Base-by-base conservation (phyloP, 2,329 filamentous ascomycete species). In the Colletotrichum paranaense region DNA sequence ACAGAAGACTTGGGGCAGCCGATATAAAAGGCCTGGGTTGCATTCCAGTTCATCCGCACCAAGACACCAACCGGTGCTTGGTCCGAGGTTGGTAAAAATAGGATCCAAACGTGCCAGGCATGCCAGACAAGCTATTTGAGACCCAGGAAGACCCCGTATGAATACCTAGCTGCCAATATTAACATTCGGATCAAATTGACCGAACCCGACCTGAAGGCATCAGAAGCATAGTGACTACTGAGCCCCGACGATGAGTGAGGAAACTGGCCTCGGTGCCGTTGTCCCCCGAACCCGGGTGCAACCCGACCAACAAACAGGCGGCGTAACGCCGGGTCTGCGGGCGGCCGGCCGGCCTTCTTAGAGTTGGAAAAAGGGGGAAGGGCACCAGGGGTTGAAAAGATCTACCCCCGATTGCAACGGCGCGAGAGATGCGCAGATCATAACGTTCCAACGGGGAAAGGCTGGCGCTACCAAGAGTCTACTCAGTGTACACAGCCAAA, bases 351-450 rank as follows among this genome's bases (percentile, higher is more conserved):
- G 60, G 46, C 5, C 14, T 53, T 46, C 38, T 24, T 56, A 35
- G 26, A 53, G 52, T 42, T 42, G 38, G 38, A 24, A 32, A 46
- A 32, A n/a, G 26, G 53, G 66, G 55, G 30, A 63, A 52, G 19
- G 62, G 62, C 55, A 58, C 66, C 24, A 42, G 65, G 58, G 58
- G 59, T 32, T 55, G 59, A 59, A n/a, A 32, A 59, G 53, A 69
- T 62, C 69, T 68, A 46, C 66, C 66, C 46, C 35, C 55, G 70
- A 69, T 56, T 64, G 59, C 59, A 73, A 70, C 70, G 70, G 66
- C 59, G 66, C 16, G 52, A 52, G 59, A 42, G 53, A 46, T 35
- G 24, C 59, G 59, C 30, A 64, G 70, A 64, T 65, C 42, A 46
- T 32, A 58, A 19, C 38, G 38, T 42, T 42, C 66, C 38, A 35